These are phyloP conservation scores for Colletotrichum australisinense DNA, from an alignment of 2,329 filamentous ascomycete species.

Conservation along the genomic window DNA sequence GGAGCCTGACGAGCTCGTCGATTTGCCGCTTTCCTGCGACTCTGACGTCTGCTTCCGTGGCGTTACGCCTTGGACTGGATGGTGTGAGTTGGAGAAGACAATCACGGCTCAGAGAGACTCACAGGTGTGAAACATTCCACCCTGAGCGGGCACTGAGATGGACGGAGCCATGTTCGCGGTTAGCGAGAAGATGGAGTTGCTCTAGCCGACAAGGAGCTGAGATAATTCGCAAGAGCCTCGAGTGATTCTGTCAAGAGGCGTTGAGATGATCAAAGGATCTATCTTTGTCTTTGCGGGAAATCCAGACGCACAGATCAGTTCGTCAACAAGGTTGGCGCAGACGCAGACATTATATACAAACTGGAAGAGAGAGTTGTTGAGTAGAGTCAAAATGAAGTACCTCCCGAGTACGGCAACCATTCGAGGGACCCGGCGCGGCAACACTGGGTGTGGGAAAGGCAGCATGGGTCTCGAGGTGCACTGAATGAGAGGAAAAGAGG, in stretches of 20 bases:
- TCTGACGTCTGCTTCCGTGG: conserved; percentile 34
- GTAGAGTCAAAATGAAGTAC: conserved; percentile 9
- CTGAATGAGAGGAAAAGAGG: conserved; percentile 10
- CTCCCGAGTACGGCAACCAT: conserved; percentile 17
- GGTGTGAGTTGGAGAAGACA: not conserved
- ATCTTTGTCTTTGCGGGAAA: not conserved
- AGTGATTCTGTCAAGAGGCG: not conserved
- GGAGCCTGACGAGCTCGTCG: conserved; percentile 49
- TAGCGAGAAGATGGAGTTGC: not conserved
- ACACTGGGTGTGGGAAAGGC: conserved; percentile 24
- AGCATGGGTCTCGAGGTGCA: conserved; percentile 14
- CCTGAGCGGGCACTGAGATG: conserved; percentile 34
- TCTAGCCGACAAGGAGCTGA: not conserved
- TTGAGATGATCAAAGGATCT: not conserved
- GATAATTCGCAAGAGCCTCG: not conserved
- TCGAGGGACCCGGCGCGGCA: conserved; percentile 16
- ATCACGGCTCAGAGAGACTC: not conserved
- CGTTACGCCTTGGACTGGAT: conserved; percentile 36
- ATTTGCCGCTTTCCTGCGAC: conserved; percentile 47
- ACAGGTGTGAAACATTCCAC: conserved; percentile 38
- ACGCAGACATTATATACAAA: conserved; percentile 24
- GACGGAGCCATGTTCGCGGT: conserved; percentile 33
- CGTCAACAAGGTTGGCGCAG: not conserved
- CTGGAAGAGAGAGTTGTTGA: conserved; percentile 3
- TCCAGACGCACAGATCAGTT: not conserved